A percentile compares a stretch with the other conserved stretches of the same genome.
Evolutionary conservation across 208 protist species (phyloP).

Genomic region (Trypanosoma avium): DNA sequence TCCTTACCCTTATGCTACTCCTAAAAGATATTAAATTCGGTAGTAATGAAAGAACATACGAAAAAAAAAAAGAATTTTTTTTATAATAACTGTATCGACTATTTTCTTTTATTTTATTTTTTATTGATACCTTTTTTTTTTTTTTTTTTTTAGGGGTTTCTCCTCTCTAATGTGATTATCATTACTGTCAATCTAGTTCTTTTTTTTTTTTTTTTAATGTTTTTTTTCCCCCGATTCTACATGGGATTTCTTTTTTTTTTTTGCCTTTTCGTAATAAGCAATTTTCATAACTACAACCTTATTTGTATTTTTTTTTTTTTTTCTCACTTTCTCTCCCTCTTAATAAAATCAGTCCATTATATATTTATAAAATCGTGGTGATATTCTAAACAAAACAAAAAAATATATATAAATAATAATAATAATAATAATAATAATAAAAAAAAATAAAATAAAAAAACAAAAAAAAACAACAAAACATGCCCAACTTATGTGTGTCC

Average conservation of each 20-base stretch:
- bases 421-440: not conserved
- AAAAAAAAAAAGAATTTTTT: not conserved
- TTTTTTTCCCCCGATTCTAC: too few species aligned
- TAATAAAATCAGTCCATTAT: too few species aligned
- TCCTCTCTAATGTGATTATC: too few species aligned
- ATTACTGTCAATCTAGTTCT: not conserved
- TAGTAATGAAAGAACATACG: not conserved
- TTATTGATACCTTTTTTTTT: not conserved
- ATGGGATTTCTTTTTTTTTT: too few species aligned
- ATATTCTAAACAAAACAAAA: not conserved
- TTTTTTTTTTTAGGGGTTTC: too few species aligned
- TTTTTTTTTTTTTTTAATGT: not conserved
- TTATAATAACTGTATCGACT: not conserved
- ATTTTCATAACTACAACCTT: too few species aligned
- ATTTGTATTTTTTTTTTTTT: too few species aligned
- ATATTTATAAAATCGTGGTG: too few species aligned
- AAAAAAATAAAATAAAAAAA: conserved; percentile 15
- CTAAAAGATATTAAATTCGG: not conserved
- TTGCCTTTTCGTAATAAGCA: too few species aligned
- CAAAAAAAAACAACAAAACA: conserved; percentile 26
- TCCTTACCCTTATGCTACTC: conserved; percentile 16
- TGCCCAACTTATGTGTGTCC: conserved; percentile 92
- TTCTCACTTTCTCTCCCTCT: too few species aligned
- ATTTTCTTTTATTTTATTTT: not conserved
- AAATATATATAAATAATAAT: not conserved